Evolutionary conservation across 257 asterid species (phyloP), one percentile per base, ranked within the genome.

Genomic region (Asclepias syriaca): DNA sequence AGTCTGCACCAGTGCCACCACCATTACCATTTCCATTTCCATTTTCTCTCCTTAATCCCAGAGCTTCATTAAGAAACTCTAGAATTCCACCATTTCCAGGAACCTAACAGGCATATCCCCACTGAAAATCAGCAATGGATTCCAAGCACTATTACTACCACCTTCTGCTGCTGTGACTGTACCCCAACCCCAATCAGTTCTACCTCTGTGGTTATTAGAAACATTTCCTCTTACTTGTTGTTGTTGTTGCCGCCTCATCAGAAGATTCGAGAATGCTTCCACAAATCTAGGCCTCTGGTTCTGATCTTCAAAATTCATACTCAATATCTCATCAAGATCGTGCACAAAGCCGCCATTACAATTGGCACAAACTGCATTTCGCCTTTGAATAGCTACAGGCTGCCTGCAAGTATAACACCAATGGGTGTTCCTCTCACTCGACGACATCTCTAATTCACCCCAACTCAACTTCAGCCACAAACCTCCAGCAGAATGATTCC

Each of bases 391-490:
- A 59, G 76, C 75, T 34, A 95, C 88, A 0, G 96, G 91, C 61
- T 92, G 98, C 57, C 87, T 77, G 72, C 99, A 95, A 75, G 78
- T 87, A 63, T 88, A 78, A 75, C 99, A 95, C 98, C 99, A 95
- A 75, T 91, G 98, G 12, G 90, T 86, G 65, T 86, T 78, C 60
- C 88, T 79, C 6, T 78, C 78, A 34, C 78, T 84, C 27, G 97
- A 84, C 94, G 97, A 84, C 96, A 89, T 93, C 83, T 82, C 63
- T 76, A 64, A 61, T 66, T 27, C 55, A 50, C 65, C 65, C 32
- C 15, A 53, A 50, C 45, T 68, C 73, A 48, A 78, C 56, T 51
- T 37, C 27, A 15, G 18, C 21, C 65, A 34, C 58, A 14, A 15
- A 16, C 73, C 73, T 72, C 15, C 24, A 34, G 32, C 61, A 53